A percentile compares a stretch with the other conserved stretches of the same genome.
These are phyloP conservation scores for Rhizophora mangle DNA, from an alignment of 345 rosid genomes.

Conservation along the genomic window DNA sequence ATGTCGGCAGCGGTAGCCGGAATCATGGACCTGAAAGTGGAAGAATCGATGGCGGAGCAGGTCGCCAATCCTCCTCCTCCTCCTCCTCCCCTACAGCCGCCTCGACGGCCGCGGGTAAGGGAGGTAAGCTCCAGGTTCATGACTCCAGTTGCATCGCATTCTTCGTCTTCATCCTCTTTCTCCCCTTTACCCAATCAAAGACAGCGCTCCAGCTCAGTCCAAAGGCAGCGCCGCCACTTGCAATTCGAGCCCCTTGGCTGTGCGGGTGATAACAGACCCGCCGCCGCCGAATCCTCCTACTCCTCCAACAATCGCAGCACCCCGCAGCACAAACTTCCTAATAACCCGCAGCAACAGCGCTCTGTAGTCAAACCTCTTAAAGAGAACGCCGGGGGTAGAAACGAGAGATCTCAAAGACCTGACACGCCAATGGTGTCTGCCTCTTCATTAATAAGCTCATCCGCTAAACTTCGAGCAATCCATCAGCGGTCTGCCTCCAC, in stretches of 20 bases:
- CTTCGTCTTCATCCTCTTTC: constrained; percentile 8
- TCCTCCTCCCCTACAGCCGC: constrained; percentile 6
- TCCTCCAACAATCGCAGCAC: constrained; percentile 16
- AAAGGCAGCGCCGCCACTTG: constrained; percentile 45
- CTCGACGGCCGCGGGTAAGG: constrained; percentile 16
- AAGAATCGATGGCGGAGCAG: neutral
- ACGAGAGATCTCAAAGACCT: constrained; percentile 23
- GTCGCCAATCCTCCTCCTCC: neutral
- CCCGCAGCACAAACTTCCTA: constrained; percentile 19
- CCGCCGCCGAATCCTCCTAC: constrained; percentile 25
- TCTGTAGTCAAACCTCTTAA: constrained; percentile 30
- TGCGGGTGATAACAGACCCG: no score
- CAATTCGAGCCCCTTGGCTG: constrained; percentile 22
- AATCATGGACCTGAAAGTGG: neutral
- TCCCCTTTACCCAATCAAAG: constrained; percentile 32
- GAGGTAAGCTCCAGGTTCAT: constrained; percentile 23
- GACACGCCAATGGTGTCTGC: constrained; percentile 29
- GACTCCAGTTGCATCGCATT: constrained; percentile 14
- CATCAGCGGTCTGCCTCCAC: constrained; percentile 30
- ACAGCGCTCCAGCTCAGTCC: constrained; percentile 41
- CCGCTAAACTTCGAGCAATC: constrained; percentile 32
- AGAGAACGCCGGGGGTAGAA: constrained; percentile 28
- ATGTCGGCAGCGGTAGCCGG: no score
- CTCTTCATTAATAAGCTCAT: neutral
- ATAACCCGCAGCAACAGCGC: constrained; percentile 22